Conservation (phyloP, 1,284 basidiomycete species). For the Rhodotorula sp. region DNA sequence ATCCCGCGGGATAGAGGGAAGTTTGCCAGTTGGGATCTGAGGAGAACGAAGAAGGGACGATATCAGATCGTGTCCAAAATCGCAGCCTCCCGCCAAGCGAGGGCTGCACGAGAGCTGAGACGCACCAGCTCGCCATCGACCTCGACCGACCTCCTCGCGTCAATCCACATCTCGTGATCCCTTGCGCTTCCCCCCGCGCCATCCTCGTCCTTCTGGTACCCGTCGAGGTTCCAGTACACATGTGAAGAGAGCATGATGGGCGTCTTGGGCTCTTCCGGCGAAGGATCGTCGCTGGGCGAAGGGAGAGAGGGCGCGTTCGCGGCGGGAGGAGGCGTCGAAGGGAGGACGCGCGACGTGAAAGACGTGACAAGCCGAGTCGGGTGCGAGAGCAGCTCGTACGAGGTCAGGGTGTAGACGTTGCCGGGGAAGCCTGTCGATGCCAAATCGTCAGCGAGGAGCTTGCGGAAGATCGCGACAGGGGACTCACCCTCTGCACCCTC, state of each 20-base stretch:
- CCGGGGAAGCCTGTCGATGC: constrained; percentile 23
- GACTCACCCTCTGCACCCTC: constrained; percentile 46
- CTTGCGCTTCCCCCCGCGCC: neutral
- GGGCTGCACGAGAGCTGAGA: neutral
- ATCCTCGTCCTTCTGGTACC: constrained; percentile 33
- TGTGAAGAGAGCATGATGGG: constrained; percentile 49
- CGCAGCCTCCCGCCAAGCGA: too few species aligned
- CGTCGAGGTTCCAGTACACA: constrained; percentile 48
- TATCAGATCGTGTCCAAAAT: too few species aligned
- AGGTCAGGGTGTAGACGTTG: constrained; percentile 20
- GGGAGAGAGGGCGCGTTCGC: too few species aligned
- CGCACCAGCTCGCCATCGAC: constrained; percentile 17
- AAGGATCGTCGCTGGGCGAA: neutral
- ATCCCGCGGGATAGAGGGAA: constrained; percentile 50
- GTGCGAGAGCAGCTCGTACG: constrained; percentile 39
- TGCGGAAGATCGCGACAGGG: neutral
- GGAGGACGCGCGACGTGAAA: constrained; percentile 35
- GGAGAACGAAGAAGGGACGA: neutral
- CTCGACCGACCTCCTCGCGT: neutral
- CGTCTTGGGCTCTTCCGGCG: constrained; percentile 12
- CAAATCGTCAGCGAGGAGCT: too few species aligned
- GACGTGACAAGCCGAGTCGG: constrained; percentile 32
- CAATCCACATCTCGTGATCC: constrained; percentile 15
- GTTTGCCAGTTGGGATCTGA: constrained; percentile 55
- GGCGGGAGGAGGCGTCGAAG: constrained; percentile 13